Base-by-base conservation (phyloP, 2,329 filamentous ascomycete species). In the Colletotrichum eremochloae region DNA sequence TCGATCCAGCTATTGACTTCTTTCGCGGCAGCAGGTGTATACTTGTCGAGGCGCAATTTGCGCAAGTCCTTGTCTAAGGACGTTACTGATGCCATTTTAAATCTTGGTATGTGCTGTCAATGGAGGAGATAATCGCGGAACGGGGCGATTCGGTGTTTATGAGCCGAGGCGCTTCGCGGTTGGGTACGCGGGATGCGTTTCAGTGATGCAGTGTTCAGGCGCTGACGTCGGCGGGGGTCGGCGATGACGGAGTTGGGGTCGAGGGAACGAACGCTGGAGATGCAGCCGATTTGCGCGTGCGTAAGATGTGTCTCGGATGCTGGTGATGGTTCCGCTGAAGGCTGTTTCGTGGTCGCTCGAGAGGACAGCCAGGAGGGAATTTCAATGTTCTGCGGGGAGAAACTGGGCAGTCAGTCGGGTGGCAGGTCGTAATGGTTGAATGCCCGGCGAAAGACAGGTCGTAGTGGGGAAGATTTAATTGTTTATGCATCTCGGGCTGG, bases 11-110 rank as follows among this genome's bases (percentile, higher is more conserved):
- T 82, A 58, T 92, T 91, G 29, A 91, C 92, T 84, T 98, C 95
- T 77, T 94, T 94, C 63, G 95, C 95, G 52, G 95, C 95, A 77
- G 93, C 91, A 31, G 95, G 94, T 1, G 96, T 98, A 84, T 97
- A 98, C 84, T 96, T 94, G 73, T 95, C 94, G 78, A 97, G 87
- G 83, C 96, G 95, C 88, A 98, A 83, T 81, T 92, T 95, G 87
- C 94, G 94, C 90, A 99, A 88, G 86, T 99, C 96, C 83, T 96
- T 96, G 84, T 98, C 96, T 73, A 99, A 87, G 75, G 94, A 97
- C 75, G 94, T 90, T 42, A 98, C 96, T 50, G 96, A 97, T 77
- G 96, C 95, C 96, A 98, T 98, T 74, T 67, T 80, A 55, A 24
- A 15, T 56, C 38, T 42, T 55, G 15, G 75, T 18, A 36, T 31